Conservation (phyloP, 805 yeast genomes). For the Wickerhamiella sorbophila region DNA sequence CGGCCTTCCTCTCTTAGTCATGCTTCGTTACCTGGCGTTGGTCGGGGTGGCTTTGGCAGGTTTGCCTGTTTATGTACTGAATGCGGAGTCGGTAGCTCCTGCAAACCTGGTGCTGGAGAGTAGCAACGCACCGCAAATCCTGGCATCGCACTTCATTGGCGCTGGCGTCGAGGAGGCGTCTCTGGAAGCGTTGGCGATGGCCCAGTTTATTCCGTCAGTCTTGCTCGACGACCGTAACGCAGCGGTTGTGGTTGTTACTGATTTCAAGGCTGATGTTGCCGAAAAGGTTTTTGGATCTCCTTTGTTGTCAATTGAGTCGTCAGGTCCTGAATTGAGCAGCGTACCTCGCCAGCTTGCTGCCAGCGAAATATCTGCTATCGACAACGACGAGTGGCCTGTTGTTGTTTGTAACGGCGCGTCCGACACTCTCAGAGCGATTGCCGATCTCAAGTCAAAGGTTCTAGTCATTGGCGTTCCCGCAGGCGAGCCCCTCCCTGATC, state of each 20-base stretch:
- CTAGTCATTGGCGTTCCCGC: conserved; percentile 13
- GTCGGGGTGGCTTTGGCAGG: conserved; percentile 7
- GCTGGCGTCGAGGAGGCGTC: conserved; percentile 6
- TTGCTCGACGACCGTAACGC: conserved; percentile 11
- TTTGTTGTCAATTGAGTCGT: conserved; percentile 5
- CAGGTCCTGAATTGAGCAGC: conserved; percentile 1
- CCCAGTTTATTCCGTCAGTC: conserved; percentile 13
- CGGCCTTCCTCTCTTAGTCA: neutral
- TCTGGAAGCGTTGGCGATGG: conserved; percentile 5
- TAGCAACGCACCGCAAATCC: conserved; percentile 6
- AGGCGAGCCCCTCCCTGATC: conserved; percentile 3
- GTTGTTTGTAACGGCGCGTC: neutral
- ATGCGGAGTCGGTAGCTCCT: conserved; percentile 9
- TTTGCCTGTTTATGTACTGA: conserved; percentile 14
- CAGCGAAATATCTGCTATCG: neutral
- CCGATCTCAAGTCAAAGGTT: conserved; percentile 6
- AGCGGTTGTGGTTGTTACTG: conserved; percentile 14
- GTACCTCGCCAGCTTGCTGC: conserved; percentile 2
- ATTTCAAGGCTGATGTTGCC: conserved; percentile 8
- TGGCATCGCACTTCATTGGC: conserved; percentile 16
- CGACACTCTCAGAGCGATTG: conserved; percentile 1
- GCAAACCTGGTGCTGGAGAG: conserved; percentile 7
- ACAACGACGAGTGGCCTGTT: conserved; percentile 1
- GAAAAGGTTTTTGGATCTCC: conserved; percentile 14
- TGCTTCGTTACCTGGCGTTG: conserved; percentile 5